Percentiles rank a stretch among this genome's conserved stretches.
These are phyloP conservation scores for Nakataea oryzae DNA, from an alignment of 2,329 filamentous ascomycete species.

Conservation along the genomic window DNA sequence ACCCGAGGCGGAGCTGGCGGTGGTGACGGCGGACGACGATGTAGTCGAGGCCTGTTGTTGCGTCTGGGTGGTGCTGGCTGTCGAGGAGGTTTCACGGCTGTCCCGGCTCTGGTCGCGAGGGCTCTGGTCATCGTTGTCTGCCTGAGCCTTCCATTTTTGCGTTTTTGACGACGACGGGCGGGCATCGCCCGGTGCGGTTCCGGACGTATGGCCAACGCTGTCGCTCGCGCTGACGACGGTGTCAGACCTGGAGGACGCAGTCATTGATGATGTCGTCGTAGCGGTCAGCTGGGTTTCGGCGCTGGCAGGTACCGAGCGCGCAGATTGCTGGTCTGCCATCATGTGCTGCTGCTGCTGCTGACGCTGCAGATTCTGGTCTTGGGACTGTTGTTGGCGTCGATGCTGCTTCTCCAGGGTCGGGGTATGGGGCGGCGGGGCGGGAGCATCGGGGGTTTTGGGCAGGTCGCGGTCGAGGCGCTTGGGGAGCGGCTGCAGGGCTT, in stretches of 20 bases:
- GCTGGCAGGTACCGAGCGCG: constrained; percentile 4
- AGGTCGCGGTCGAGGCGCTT: constrained; percentile 18
- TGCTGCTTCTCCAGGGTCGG: constrained; percentile 11
- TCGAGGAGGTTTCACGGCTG: constrained; percentile 43
- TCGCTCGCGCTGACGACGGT: constrained; percentile 2
- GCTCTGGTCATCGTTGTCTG: constrained; percentile 20
- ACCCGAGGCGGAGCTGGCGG: constrained; percentile 44
- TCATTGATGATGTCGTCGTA: not conserved
- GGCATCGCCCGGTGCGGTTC: not conserved
- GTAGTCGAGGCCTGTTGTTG: constrained; percentile 34
- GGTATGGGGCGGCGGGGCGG: constrained; percentile 27
- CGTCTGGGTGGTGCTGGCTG: constrained; percentile 32
- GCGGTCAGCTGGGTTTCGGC: constrained; percentile 6
- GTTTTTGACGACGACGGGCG: not conserved
- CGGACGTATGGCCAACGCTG: constrained; percentile 2
- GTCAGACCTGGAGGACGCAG: not conserved
- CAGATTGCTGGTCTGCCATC: constrained; percentile 3
- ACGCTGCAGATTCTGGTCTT: constrained; percentile 4
- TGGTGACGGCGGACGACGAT: constrained; percentile 44
- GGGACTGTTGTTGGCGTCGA: not conserved
- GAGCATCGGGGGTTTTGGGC: constrained; percentile 22
- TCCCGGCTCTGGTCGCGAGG: constrained; percentile 28
- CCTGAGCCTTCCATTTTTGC: constrained; percentile 10
- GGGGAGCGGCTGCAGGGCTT: constrained; percentile 1
- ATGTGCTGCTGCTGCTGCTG: constrained; percentile 7